Base-by-base conservation (phyloP, 2,329 filamentous ascomycete species). In the Hypoxylon sp. region DNA sequence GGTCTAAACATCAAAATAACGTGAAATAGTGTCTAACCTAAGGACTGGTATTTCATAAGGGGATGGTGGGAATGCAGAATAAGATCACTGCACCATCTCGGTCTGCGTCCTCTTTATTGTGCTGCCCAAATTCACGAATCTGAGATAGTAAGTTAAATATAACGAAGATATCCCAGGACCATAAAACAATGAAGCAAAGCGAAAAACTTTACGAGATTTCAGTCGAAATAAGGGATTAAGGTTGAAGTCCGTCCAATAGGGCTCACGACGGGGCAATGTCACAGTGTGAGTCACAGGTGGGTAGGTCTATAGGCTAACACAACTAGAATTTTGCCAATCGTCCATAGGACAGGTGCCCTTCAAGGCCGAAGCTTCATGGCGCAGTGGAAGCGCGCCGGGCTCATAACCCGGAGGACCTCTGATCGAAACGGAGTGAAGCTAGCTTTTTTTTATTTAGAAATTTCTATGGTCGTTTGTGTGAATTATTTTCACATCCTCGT, bases 351-450 rank as follows among this genome's bases (percentile, higher is more conserved):
- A 8, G 24, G 24, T 50, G 10, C n/a, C 24, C 31, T n/a, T 35
- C 13, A 17, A 52, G 1, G 17, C n/a, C 19, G 65, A 69, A 74
- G 72, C 72, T 73, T 70, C 64, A 65, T 74, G 72, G 72, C 72
- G 72, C 71, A 73, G 72, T 56, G 71, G 72, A 74, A 74, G 72
- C 72, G 71, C 72, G 71, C 73, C 72, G 73, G 73, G 73, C 72
- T 74, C 72, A 74, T 74, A 73, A 73, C 73, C 72, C 71, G 73
- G 72, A 74, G 72, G 72, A 68, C 72, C 66, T 72, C 65, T 55
- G 72, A 74, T 74, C 72, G 71, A 73, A 73, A 73, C 72, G 66
- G 65, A 72, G 65, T 68, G 66, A 61, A 73, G 73, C 73, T 74
- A 74, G 39, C n/a, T 48, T 46, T 62, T 62, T 46, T 47, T 51